phyloP scores from a whole-genome alignment of 2,329 filamentous ascomycete genomes.

The Sporothrix pallida region DNA sequence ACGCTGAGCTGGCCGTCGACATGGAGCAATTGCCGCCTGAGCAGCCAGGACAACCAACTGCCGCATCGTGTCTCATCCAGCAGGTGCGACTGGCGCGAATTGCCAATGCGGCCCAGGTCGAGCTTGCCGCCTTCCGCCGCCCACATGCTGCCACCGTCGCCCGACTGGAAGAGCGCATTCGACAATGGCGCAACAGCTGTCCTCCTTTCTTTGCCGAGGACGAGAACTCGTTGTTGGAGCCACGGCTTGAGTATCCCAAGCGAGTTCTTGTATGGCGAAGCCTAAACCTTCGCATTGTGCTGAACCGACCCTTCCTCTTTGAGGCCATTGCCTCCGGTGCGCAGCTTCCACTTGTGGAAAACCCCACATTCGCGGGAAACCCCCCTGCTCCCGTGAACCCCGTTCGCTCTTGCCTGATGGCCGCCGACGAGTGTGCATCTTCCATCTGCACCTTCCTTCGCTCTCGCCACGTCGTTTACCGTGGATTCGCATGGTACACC shows the following conservation, averaged over 20 bases:
- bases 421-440: conserved; percentile 1
- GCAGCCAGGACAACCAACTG: background rate
- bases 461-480: background rate
- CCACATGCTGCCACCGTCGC: background rate
- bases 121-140: background rate
- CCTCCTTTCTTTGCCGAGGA: background rate
- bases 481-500: conserved; percentile 18
- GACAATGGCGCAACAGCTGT: background rate
- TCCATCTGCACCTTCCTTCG: conserved; percentile 17
- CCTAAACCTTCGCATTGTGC: conserved; percentile 20
- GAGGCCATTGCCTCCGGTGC: conserved; percentile 20
- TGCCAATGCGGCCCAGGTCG: background rate
- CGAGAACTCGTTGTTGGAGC: background rate
- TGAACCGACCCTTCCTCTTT: conserved; percentile 21
- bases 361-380: background rate
- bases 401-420: background rate
- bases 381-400: background rate
- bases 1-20: conserved; percentile 19
- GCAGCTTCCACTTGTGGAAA: background rate
- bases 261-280: conserved; percentile 13
- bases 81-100: background rate
- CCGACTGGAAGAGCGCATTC: background rate
- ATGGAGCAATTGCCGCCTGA: conserved; percentile 9
- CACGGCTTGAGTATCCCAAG: conserved; percentile 18
- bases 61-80: conserved; percentile 10